Evolutionary conservation across 208 protist species (phyloP).

Genomic region (Wallacemonas collosoma): DNA sequence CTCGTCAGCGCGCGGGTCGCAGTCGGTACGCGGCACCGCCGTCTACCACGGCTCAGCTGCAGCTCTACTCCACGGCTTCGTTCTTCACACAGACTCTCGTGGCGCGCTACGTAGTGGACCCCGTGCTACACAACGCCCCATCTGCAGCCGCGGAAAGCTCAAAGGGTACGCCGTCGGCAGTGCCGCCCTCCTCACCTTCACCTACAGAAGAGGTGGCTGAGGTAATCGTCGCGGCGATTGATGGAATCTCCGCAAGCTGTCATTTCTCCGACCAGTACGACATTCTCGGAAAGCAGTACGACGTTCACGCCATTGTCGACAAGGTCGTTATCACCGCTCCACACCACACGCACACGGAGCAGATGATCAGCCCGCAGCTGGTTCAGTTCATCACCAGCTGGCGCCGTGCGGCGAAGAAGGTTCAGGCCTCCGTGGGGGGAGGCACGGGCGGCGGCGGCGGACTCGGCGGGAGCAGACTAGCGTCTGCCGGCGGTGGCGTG

Average conservation of each 20-base stretch:
- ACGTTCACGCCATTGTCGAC: constrained; percentile 57
- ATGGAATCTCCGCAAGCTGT: constrained; percentile 34
- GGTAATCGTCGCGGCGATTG: constrained; percentile 36
- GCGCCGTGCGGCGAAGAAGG: constrained; percentile 31
- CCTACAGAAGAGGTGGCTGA: not conserved
- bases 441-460: not conserved
- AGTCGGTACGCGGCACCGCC: constrained; percentile 69
- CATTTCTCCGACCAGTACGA: constrained; percentile 55
- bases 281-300: constrained; percentile 57
- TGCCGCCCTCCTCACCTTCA: not conserved
- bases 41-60: constrained; percentile 64
- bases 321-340: constrained; percentile 48
- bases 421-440: constrained; percentile 2
- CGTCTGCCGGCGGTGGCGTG: no score
- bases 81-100: constrained; percentile 73
- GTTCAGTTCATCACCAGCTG: constrained; percentile 63
- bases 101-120: constrained; percentile 77
- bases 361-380: constrained; percentile 76
- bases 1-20: constrained; percentile 51
- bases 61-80: constrained; percentile 59
- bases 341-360: constrained; percentile 51
- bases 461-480: no score
- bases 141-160: not conserved
- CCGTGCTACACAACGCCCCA: constrained; percentile 28
- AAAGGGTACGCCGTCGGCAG: not conserved